These are phyloP conservation scores for Magnolia officinalis DNA, from an alignment of 164 flowering plant species.

Conservation along the genomic window DNA sequence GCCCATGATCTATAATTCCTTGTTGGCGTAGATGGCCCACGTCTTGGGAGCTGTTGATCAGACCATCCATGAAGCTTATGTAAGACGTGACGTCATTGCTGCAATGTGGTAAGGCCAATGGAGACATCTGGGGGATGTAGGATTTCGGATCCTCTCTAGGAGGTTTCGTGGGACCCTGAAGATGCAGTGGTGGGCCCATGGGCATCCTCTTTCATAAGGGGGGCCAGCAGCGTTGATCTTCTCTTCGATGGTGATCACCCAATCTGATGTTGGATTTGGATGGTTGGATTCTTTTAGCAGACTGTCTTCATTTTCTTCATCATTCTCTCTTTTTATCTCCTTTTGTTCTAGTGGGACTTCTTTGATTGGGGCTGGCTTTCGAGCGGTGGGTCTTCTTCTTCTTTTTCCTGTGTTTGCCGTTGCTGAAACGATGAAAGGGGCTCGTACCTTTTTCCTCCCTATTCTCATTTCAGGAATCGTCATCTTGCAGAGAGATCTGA, in stretches of 20 bases:
- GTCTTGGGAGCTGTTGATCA: slow-evolving; percentile 19
- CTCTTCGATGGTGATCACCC: slow-evolving; percentile 13
- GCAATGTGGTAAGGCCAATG: slow-evolving; percentile 20
- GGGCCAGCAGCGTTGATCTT: slow-evolving; percentile 2
- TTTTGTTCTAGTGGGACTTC: too few relatives aligned
- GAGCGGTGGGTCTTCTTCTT: too few relatives aligned
- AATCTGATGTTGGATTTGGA: slow-evolving; percentile 1
- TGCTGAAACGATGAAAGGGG: too few relatives aligned
- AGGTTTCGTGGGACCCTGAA: slow-evolving; percentile 4
- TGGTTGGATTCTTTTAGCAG: slow-evolving; percentile 1
- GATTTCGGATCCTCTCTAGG: not conserved
- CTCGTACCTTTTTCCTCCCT: too few relatives aligned
- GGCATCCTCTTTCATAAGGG: not conserved
- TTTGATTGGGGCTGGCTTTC: too few relatives aligned
- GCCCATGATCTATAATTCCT: slow-evolving; percentile 22
- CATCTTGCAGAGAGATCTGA: too few relatives aligned
- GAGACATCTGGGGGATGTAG: slow-evolving; percentile 9
- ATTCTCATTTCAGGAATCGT: too few relatives aligned
- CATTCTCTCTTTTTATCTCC: not conserved
- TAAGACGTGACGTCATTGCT: slow-evolving; percentile 21
- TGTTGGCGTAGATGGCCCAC: slow-evolving; percentile 10
- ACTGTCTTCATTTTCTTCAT: not conserved
- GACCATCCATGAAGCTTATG: slow-evolving; percentile 20
- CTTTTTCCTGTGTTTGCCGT: too few relatives aligned
- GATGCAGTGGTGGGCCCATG: slow-evolving; percentile 5